phyloP scores from a whole-genome alignment of 176 grass and related monocot genomes.

The Eleusine indica region DNA sequence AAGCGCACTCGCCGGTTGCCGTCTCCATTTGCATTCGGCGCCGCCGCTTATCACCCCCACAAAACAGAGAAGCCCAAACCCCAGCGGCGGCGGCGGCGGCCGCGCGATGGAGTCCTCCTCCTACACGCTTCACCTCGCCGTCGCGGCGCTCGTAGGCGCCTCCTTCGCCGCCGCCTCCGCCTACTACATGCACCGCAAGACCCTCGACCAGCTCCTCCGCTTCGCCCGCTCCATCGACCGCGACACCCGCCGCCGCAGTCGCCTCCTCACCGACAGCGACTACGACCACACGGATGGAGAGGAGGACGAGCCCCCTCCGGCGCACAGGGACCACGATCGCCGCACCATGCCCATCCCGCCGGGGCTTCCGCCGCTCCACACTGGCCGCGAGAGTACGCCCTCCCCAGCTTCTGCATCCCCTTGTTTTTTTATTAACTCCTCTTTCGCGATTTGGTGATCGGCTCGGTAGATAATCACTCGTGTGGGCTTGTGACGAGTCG shows the following conservation, averaged over 20 bases:
- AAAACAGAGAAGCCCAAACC: not conserved
- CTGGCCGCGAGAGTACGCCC: constrained; percentile 57
- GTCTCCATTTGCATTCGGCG: not conserved
- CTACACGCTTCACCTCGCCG: constrained; percentile 74
- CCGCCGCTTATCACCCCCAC: not conserved
- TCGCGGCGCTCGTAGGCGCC: constrained; percentile 86
- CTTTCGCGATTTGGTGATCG: constrained; percentile 5
- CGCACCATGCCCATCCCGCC: constrained; percentile 61
- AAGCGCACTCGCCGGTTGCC: constrained; percentile 12
- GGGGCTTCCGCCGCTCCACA: constrained; percentile 76
- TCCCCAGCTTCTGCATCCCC: not conserved
- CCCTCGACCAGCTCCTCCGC: constrained; percentile 74
- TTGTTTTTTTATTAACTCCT: not conserved
- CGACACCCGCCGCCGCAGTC: constrained; percentile 45
- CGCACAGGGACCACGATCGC: constrained; percentile 44
- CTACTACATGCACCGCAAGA: constrained; percentile 91
- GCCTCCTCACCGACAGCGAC: constrained; percentile 32
- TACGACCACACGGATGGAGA: constrained; percentile 7
- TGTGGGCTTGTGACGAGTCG: not conserved
- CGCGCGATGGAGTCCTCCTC: constrained; percentile 69
- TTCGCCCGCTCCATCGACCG: constrained; percentile 73
- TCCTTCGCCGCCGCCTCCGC: constrained; percentile 85
- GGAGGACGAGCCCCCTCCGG: constrained; percentile 24
- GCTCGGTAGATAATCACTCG: not conserved
- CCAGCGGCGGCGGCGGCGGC: not conserved